Conservation (phyloP, 495 filamentous ascomycete species). For the Neurospora sp. region DNA sequence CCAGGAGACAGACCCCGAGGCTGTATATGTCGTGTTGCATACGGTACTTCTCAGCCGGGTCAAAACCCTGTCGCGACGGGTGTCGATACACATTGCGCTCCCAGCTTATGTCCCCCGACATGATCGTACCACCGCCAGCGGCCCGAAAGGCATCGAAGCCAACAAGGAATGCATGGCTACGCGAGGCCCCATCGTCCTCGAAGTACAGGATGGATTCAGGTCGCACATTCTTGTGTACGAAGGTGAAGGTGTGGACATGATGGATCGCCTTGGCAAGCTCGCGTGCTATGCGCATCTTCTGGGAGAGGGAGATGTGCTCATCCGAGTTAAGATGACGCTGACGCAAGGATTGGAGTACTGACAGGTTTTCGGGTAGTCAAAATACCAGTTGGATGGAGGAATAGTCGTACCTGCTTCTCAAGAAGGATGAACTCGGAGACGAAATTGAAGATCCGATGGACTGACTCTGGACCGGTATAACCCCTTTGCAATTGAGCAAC, state of each 20-base stretch:
- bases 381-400: background rate
- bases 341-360: background rate
- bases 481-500: background rate
- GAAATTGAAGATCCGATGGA: background rate
- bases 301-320: background rate
- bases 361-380: background rate
- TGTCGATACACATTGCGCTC: slow-evolving; percentile 46
- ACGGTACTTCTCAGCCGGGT: slow-evolving; percentile 27
- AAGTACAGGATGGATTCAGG: background rate
- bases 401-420: background rate
- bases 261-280: background rate
- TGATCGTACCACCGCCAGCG: background rate
- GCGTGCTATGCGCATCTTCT: background rate
- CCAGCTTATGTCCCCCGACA: slow-evolving; percentile 31
- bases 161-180: slow-evolving; percentile 17
- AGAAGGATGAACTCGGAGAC: no score
- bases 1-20: slow-evolving; percentile 50
- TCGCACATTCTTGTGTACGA: background rate
- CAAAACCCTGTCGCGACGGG: slow-evolving; percentile 36
- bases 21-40: slow-evolving; percentile 60
- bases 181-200: slow-evolving; percentile 1
- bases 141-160: background rate
- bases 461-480: background rate
- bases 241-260: background rate
- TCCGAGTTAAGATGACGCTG: background rate